Evolutionary conservation across 805 yeast species (phyloP).

Genomic region (Henningerozyma blattae): DNA sequence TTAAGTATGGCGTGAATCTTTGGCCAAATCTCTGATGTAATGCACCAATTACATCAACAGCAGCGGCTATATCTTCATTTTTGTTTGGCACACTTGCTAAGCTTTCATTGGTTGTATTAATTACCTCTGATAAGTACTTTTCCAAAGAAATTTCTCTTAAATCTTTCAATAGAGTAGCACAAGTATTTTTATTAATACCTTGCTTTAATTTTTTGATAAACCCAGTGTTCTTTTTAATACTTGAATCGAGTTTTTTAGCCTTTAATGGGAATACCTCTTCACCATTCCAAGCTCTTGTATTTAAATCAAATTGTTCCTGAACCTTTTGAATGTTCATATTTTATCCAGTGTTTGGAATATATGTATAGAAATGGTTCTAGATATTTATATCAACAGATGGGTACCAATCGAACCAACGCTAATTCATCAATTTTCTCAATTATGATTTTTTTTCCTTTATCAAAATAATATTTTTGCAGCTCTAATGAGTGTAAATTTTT

Average conservation of each 20-base stretch:
- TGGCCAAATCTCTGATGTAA: constrained; percentile 63
- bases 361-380: too few relatives aligned
- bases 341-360: too few relatives aligned
- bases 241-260: constrained; percentile 44
- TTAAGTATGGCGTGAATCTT: constrained; percentile 39
- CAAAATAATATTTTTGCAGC: too few relatives aligned
- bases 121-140: constrained; percentile 63
- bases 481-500: too few relatives aligned
- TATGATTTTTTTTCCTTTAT: too few relatives aligned
- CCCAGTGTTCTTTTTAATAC: constrained; percentile 72
- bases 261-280: constrained; percentile 23
- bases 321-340: not conserved
- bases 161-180: constrained; percentile 42
- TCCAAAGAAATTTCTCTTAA: constrained; percentile 50
- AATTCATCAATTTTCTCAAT: too few relatives aligned
- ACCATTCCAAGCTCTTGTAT: constrained; percentile 44
- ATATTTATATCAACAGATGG: too few relatives aligned
- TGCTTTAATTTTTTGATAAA: constrained; percentile 60
- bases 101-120: constrained; percentile 52
- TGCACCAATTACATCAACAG: constrained; percentile 55
- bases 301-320: constrained; percentile 27
- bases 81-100: constrained; percentile 36
- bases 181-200: constrained; percentile 42
- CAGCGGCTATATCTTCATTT: constrained; percentile 46
- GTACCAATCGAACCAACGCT: too few relatives aligned